Evolutionary conservation across 2,329 filamentous ascomycete genomes (phyloP).

Genomic region (Trichoderma arundinaceum): DNA sequence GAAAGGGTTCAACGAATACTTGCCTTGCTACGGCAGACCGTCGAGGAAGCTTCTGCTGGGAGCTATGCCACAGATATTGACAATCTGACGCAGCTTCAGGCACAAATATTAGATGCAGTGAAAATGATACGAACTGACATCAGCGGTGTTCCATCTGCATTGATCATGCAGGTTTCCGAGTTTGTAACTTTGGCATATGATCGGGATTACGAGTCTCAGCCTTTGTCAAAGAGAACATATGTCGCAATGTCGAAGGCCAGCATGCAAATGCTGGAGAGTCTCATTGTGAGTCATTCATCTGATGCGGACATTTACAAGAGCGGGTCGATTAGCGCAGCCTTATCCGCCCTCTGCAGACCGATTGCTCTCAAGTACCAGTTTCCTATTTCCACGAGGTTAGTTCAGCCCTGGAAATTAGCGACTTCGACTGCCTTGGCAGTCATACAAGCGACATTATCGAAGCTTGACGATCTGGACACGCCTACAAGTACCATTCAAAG

Average conservation of each 20-base stretch:
- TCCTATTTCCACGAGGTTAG: constrained; percentile 70
- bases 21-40: constrained; percentile 70
- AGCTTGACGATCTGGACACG: constrained; percentile 57
- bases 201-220: constrained; percentile 43
- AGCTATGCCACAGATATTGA: constrained; percentile 76
- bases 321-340: constrained; percentile 66
- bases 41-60: constrained; percentile 71
- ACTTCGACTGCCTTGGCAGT: constrained; percentile 73
- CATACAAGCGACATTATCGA: constrained; percentile 67
- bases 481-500: constrained; percentile 54
- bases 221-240: constrained; percentile 71
- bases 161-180: constrained; percentile 72
- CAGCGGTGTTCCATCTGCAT: constrained; percentile 66
- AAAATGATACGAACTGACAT: constrained; percentile 71
- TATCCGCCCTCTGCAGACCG: constrained; percentile 71
- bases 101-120: constrained; percentile 69
- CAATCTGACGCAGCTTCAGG: constrained; percentile 74
- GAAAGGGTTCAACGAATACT: constrained; percentile 72
- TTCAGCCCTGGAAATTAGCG: constrained; percentile 79
- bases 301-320: constrained; percentile 73
- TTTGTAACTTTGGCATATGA: constrained; percentile 74
- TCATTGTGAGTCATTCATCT: constrained; percentile 63
- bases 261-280: constrained; percentile 70
- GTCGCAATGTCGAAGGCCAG: constrained; percentile 86
- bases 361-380: constrained; percentile 84